phyloP scores from a whole-genome alignment of 345 rosid genomes.

The Pugionium cornutum region DNA sequence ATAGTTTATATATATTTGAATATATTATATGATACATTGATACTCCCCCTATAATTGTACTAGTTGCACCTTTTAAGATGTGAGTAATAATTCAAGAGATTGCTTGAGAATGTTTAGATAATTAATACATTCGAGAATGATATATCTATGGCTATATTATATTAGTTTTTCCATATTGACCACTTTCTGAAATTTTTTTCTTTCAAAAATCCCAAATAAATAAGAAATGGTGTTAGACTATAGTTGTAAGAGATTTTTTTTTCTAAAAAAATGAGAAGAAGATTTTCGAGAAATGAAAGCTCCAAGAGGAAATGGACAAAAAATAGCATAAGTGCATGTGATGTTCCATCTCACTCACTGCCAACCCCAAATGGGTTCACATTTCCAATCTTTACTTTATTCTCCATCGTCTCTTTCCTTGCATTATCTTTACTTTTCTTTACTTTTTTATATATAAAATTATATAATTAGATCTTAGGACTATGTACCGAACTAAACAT shows the following conservation, averaged over 20 bases:
- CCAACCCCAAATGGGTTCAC: slow-evolving; percentile 44
- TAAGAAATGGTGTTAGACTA: slow-evolving; percentile 5
- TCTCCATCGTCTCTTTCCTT: slow-evolving; percentile 41
- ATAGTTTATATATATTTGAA: slow-evolving; percentile 30
- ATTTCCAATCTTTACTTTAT: slow-evolving; percentile 46
- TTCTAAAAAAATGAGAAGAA: slow-evolving; percentile 15
- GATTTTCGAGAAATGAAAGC: slow-evolving; percentile 47
- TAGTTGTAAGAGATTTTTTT: slow-evolving; percentile 8
- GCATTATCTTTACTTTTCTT: slow-evolving; percentile 35
- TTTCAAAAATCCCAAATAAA: neutral
- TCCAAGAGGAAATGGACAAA: slow-evolving; percentile 75
- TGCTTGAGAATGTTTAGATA: slow-evolving; percentile 30
- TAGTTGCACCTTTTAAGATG: slow-evolving; percentile 42
- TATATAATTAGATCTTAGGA: slow-evolving; percentile 22
- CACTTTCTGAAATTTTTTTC: too few relatives aligned
- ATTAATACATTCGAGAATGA: slow-evolving; percentile 22
- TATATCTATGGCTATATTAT: neutral
- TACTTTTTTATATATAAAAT: slow-evolving; percentile 12
- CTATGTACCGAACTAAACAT: slow-evolving; percentile 26
- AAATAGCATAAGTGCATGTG: slow-evolving; percentile 55
- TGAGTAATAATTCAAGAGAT: slow-evolving; percentile 38
- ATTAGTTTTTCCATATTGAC: slow-evolving; percentile 6
- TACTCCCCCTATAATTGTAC: slow-evolving; percentile 24
- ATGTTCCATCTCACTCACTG: slow-evolving; percentile 44
- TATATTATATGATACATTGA: slow-evolving; percentile 25